Percentiles rank a stretch among this genome's conserved stretches.
Evolutionary conservation across 2,329 filamentous ascomycete species (phyloP).

Genomic region (Keithomyces neogunnii): DNA sequence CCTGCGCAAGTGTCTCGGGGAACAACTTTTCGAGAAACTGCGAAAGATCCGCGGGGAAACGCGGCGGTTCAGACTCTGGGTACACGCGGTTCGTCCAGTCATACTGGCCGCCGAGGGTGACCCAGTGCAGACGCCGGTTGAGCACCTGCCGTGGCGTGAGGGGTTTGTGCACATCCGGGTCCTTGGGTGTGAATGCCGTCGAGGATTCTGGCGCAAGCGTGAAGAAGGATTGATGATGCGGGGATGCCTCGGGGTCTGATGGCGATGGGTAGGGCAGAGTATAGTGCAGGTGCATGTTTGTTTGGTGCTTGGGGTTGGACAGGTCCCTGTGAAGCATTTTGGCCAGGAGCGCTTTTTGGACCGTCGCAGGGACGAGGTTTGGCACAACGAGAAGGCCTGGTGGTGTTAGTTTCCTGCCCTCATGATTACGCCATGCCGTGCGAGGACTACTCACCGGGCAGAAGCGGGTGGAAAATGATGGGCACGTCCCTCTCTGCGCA

Average conservation of each 20-base stretch:
- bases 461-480: slow-evolving; percentile 54
- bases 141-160: slow-evolving; percentile 63
- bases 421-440: background rate
- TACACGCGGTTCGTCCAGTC: slow-evolving; percentile 89
- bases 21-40: slow-evolving; percentile 62
- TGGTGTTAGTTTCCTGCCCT: background rate
- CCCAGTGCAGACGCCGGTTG: slow-evolving; percentile 79
- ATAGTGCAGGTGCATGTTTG: slow-evolving; percentile 85
- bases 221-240: slow-evolving; percentile 42
- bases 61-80: slow-evolving; percentile 56
- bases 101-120: slow-evolving; percentile 91
- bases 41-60: slow-evolving; percentile 68
- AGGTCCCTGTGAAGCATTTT: slow-evolving; percentile 72
- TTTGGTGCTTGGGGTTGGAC: slow-evolving; percentile 64
- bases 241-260: slow-evolving; percentile 38
- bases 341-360: slow-evolving; percentile 64
- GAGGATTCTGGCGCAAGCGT: slow-evolving; percentile 37
- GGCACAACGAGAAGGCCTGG: slow-evolving; percentile 74
- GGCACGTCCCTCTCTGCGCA: slow-evolving; percentile 30
- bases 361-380: slow-evolving; percentile 56
- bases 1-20: slow-evolving; percentile 69
- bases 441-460: slow-evolving; percentile 50
- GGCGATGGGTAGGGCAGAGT: slow-evolving; percentile 49
- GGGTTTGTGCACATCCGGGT: slow-evolving; percentile 65
- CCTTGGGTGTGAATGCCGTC: slow-evolving; percentile 56